Evolutionary conservation across 1,139 yeast genomes (phyloP), one percentile per base, ranked within the genome.

Genomic region (Blastobotrys raffinosifermentans): DNA sequence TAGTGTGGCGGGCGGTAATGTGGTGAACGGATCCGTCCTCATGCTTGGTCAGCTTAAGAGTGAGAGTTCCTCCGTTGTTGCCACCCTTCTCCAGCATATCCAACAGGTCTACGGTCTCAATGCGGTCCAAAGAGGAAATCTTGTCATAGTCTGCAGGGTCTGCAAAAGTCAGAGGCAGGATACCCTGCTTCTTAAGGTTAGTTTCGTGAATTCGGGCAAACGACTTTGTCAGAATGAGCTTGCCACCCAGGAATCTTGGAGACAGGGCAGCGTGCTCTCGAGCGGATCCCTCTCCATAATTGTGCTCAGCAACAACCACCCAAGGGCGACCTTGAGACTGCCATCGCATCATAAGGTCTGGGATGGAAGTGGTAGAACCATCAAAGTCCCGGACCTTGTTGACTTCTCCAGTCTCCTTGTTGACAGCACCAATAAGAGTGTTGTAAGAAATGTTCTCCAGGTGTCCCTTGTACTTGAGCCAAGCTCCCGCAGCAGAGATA

Each of bases 241-340:
- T 68, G 44, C 97, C 98, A 46, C 96, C 96, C 38, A 91, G 71
- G 69, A 83, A 91, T 62, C 94, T 74, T 45, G 98, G 98, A 29
- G 93, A 85, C 56, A 91, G 70, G 4, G 98, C 98, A 38, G 98
- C 98, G 58, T 91, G 98, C 62, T 91, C 98, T 72, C 98, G 83
- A 17, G 98, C 96, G 39, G 96, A 86, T 48, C 98, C 98, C 70
- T 91, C 98, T 64, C 98, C 98, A 55, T 89, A 91, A 67, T 91
- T 91, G 60, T 91, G 96, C 60, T 89, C 98, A 36, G 96, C 98
- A 47, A 91, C 82, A 34, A 91, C 96, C 48, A 78, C 73, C 98
- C 98, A 91, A 13, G 94, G 93, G 52, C 85, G 75, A 6, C 64
- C 53, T 47, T 85, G 93, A 32, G 75, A 69, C 64, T 89, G 89